Conservation (phyloP, 495 filamentous ascomycete genomes). For the Xylaria scruposa region DNA sequence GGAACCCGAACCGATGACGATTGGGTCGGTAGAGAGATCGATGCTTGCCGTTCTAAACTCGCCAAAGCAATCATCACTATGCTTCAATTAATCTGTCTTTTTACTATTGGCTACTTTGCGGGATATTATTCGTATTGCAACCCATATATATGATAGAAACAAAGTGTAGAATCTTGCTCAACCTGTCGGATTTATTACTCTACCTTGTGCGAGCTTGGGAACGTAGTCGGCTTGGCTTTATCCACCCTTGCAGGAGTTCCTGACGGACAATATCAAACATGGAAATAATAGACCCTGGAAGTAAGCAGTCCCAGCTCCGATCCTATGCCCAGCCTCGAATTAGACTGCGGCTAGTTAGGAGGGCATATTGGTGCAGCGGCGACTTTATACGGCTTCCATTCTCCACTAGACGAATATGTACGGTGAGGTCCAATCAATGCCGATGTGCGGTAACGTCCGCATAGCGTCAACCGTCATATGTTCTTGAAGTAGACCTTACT, state of each 20-base stretch:
- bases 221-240: not conserved
- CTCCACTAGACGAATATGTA: not conserved
- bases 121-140: not conserved
- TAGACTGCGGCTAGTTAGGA: not conserved
- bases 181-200: slow-evolving; percentile 5
- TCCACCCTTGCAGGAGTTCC: not conserved
- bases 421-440: not conserved
- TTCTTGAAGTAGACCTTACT: not conserved
- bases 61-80: not conserved
- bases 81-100: not conserved
- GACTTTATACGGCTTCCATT: not conserved
- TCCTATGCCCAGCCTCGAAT: slow-evolving; percentile 1
- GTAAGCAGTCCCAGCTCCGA: not conserved
- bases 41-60: not conserved
- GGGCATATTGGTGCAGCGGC: not conserved
- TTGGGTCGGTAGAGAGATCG: not conserved
- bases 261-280: slow-evolving; percentile 7
- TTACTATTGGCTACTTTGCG: not conserved
- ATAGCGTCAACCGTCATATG: not conserved
- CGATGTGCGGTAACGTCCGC: not conserved
- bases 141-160: not conserved
- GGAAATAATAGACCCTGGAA: slow-evolving; percentile 8
- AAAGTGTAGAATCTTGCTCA: not conserved
- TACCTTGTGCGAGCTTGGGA: not conserved
- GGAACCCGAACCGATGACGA: not conserved